Evolutionary conservation across 2,329 filamentous ascomycete species (phyloP), one percentile per base, ranked within the genome.

Genomic region (Macrophomina pseudophaseolina): DNA sequence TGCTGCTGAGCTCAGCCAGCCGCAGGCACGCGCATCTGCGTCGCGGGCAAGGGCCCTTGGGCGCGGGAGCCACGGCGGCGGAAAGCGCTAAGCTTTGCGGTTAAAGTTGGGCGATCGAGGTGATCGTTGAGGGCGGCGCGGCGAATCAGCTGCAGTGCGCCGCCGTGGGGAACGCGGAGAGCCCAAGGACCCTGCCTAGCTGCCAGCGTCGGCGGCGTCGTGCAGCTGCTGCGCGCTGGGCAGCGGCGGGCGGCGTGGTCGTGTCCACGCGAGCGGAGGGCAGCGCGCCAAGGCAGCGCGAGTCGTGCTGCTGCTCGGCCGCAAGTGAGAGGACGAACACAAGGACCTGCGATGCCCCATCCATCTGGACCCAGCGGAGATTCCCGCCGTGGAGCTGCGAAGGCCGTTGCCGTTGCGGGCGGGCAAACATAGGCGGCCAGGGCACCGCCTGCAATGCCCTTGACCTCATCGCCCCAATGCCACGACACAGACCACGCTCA

Each of bases 61-160:
- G 44, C 58, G 58, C 58, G 58, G 54, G 58, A 62, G 23, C 58
- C 58, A 35, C 58, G 32, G 58, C 32, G 32, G 18, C 58, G 58
- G 58, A 62, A 62, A 49, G 44, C 46, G 58, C 58, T 62, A 62
- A 62, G 58, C 58, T 62, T 62, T 62, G 58, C 58, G 32, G 44
- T 49, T 49, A 49, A 62, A 44, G 23, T 23, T 62, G 48, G 58
- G 58, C 58, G 58, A 62, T 62, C 58, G 58, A 62, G 58, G 42
- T 49, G 58, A 62, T 62, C 58, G 58, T 30, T 62, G 30, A 38
- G 42, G 12, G 32, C 58, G 56, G 28, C 40, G 56, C 40, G 40
- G 56, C 58, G 58, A 62, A 62, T 62, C 58, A 62, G 44, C 30
- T 23, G 58, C 58, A 23, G 58, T 16, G 58, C 58, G 12, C 28